Percentiles rank a stretch among this genome's conserved stretches.
phyloP scores from a whole-genome alignment of 257 asterid genomes.

The Agastache rugosa region DNA sequence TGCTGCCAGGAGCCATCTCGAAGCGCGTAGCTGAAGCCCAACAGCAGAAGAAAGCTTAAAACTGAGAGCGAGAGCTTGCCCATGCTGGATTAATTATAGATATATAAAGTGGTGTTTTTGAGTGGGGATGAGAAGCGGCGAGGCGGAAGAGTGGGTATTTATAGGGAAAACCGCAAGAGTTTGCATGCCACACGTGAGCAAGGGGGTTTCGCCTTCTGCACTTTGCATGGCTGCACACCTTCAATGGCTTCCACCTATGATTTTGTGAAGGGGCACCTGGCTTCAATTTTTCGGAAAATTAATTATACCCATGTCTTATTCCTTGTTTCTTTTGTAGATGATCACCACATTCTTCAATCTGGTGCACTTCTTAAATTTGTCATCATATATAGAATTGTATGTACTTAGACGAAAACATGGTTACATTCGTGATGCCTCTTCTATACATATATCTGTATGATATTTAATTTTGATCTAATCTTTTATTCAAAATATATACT shows the following conservation, averaged over 20 bases:
- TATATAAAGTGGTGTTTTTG: no score
- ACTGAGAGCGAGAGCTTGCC: conserved; percentile 35
- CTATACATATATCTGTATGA: no score
- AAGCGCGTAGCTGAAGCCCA: conserved; percentile 12
- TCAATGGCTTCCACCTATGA: conserved; percentile 50
- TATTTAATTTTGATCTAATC: no score
- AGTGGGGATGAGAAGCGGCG: conserved; percentile 42
- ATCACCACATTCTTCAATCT: background rate
- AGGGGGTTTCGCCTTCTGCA: conserved; percentile 32
- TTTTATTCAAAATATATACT: no score
- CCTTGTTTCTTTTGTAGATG: background rate
- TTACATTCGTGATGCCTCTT: background rate
- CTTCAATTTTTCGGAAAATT: background rate
- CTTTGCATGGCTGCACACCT: conserved; percentile 48
- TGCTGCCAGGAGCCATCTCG: conserved; percentile 32
- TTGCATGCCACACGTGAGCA: background rate
- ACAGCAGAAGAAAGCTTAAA: conserved; percentile 37
- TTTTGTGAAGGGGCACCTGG: conserved; percentile 34
- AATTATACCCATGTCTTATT: no score
- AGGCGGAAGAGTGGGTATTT: conserved; percentile 38
- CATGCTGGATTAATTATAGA: background rate
- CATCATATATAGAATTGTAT: background rate
- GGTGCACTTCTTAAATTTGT: background rate
- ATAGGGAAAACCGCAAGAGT: conserved; percentile 30
- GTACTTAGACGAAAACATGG: conserved; percentile 3